Percentiles rank a stretch among this genome's conserved stretches.
These are phyloP conservation scores for Punctularia strigosozonata DNA, from an alignment of 768 basidiomycete species.

Conservation along the genomic window DNA sequence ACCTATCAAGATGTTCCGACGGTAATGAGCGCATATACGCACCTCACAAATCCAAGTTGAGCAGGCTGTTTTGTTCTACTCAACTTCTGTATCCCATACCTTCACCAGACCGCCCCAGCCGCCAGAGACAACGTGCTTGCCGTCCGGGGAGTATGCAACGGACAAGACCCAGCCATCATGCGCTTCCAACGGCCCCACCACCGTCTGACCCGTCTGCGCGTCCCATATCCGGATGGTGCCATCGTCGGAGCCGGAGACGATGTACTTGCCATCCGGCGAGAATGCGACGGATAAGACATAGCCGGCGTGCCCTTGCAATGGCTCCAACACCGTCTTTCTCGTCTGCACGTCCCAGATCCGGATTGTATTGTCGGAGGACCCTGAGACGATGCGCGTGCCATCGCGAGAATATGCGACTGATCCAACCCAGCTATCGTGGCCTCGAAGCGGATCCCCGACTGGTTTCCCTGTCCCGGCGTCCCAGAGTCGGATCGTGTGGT, in stretches of 20 bases:
- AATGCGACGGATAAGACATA: conserved; percentile 8
- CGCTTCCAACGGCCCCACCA: conserved; percentile 9
- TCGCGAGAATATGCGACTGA: no score
- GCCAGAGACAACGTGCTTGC: conserved; percentile 7
- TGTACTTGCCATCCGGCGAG: conserved; percentile 9
- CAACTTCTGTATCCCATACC: conserved; percentile 10
- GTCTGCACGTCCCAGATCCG: no score
- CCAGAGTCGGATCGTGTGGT: neutral
- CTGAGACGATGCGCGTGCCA: no score
- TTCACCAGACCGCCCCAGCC: conserved; percentile 1
- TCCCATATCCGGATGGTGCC: conserved; percentile 10
- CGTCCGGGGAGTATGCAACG: neutral
- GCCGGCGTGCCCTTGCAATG: conserved; percentile 6
- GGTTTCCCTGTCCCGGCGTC: neutral
- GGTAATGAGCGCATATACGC: no score
- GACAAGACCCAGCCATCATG: neutral
- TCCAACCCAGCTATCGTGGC: neutral
- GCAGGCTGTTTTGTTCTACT: no score
- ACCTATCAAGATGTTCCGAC: no score
- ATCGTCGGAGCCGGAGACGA: conserved; percentile 9
- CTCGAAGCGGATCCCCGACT: neutral
- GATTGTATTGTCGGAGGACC: no score
- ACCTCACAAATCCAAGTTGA: no score
- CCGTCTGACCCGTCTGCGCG: conserved; percentile 2
- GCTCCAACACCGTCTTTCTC: conserved; percentile 1